These are phyloP conservation scores for Xylaria palmicola DNA, from an alignment of 495 filamentous ascomycete genomes.

Conservation along the genomic window DNA sequence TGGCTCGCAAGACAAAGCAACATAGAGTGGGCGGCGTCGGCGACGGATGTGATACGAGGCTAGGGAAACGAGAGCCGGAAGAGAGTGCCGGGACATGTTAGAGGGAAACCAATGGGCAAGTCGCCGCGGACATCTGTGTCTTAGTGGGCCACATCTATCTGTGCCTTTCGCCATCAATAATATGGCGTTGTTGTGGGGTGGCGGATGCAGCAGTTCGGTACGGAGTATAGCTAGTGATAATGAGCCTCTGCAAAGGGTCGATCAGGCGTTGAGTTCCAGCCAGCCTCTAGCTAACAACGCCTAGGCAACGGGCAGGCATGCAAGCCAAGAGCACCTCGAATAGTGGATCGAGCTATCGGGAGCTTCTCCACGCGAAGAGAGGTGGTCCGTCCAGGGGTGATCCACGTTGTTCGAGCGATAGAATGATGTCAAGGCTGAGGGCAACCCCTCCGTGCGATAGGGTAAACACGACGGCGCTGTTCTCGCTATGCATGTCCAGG, in stretches of 20 bases:
- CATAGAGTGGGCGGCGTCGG: not conserved
- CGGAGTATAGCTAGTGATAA: not conserved
- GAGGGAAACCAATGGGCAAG: constrained; percentile 3
- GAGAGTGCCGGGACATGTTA: not conserved
- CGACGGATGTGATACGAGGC: constrained; percentile 12
- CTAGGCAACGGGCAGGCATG: constrained; percentile 1
- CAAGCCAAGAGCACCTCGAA: constrained; percentile 6
- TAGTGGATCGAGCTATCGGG: constrained; percentile 8
- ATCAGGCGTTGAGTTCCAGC: not conserved
- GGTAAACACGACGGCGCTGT: not conserved
- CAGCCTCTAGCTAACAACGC: too few relatives aligned
- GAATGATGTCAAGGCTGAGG: constrained; percentile 11
- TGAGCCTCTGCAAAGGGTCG: constrained; percentile 3
- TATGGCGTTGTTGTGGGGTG: not conserved
- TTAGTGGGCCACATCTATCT: not conserved
- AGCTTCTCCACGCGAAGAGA: constrained; percentile 1
- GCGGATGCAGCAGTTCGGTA: constrained; percentile 3
- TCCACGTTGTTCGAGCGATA: constrained; percentile 9
- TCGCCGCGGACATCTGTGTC: not conserved
- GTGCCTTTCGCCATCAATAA: not conserved
- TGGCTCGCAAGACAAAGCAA: not conserved
- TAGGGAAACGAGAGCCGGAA: constrained; percentile 4
- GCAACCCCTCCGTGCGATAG: not conserved
- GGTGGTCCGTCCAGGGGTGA: not conserved
- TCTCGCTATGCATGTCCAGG: not conserved